These are phyloP conservation scores for Francoa sonchifolia DNA, from an alignment of 441 rosid genomes.

Conservation along the genomic window DNA sequence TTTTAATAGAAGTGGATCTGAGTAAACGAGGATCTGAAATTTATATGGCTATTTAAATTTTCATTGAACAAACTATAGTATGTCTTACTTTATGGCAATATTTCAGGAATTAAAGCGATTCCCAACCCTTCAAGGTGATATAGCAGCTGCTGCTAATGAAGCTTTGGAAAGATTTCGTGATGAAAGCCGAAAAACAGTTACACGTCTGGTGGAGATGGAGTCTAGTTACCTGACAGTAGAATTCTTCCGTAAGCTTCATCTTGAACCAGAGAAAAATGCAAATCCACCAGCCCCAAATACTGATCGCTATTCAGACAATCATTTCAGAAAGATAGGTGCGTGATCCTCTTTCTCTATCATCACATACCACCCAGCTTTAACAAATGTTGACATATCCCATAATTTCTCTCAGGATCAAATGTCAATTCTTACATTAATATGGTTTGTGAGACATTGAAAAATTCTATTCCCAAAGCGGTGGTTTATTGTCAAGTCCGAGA, in stretches of 20 bases:
- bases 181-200: conserved; percentile 78
- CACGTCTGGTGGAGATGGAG: conserved; percentile 91
- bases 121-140: conserved; percentile 76
- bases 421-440: conserved; percentile 76
- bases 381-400: conserved; percentile 3
- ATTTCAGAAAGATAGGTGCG: conserved; percentile 85
- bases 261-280: conserved; percentile 54
- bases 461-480: conserved; percentile 92
- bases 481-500: conserved; percentile 93
- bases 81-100: conserved; percentile 10
- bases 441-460: conserved; percentile 84
- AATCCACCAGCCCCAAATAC: conserved; percentile 40
- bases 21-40: too few relatives aligned
- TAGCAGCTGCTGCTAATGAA: conserved; percentile 90
- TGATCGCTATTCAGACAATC: conserved; percentile 63
- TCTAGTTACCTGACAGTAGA: conserved; percentile 95
- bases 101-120: conserved; percentile 85
- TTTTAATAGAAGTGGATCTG: too few relatives aligned
- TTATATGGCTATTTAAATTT: too few relatives aligned
- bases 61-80: too few relatives aligned
- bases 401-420: conserved; percentile 58
- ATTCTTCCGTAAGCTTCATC: conserved; percentile 83
- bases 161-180: conserved; percentile 90
- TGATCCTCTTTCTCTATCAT: background rate
- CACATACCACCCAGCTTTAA: background rate